A percentile compares a stretch with the other conserved stretches of the same genome.
Evolutionary conservation across 2,329 filamentous ascomycete species (phyloP).

Genomic region (Penicillium glabrum): DNA sequence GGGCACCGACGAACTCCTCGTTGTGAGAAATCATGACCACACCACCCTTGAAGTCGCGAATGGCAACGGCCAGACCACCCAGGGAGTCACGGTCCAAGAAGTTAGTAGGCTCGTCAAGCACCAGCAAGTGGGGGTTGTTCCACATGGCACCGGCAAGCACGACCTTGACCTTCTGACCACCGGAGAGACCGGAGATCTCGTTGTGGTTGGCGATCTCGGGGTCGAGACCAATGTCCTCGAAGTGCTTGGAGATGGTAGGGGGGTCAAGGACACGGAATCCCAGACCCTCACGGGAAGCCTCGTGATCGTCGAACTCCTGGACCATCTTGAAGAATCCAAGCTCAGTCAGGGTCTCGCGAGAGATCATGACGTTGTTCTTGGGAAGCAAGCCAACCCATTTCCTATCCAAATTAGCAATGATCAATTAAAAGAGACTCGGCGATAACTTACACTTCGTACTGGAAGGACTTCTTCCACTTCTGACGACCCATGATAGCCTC

Average conservation of each 20-base stretch:
- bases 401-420: constrained; percentile 37
- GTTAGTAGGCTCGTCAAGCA: constrained; percentile 98
- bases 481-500: constrained; percentile 92
- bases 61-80: constrained; percentile 93
- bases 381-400: constrained; percentile 90
- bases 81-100: constrained; percentile 98
- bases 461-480: constrained; percentile 99
- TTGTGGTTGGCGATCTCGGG: constrained; percentile 99
- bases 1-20: constrained; percentile 95
- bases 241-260: constrained; percentile 94
- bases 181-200: constrained; percentile 91
- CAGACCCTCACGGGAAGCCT: constrained; percentile 96
- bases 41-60: constrained; percentile 96
- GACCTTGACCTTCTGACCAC: constrained; percentile 98
- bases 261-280: constrained; percentile 93
- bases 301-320: constrained; percentile 98
- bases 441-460: constrained; percentile 82
- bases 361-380: constrained; percentile 91
- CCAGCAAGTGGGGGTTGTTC: constrained; percentile 97
- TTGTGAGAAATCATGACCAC: constrained; percentile 99
- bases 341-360: constrained; percentile 83
- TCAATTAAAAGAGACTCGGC: not conserved
- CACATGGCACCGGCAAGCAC: constrained; percentile 95
- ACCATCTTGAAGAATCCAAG: constrained; percentile 90
- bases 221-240: constrained; percentile 93